Conservation (phyloP, 192 early-diverging fungal genomes). For the Backusella sp. region DNA sequence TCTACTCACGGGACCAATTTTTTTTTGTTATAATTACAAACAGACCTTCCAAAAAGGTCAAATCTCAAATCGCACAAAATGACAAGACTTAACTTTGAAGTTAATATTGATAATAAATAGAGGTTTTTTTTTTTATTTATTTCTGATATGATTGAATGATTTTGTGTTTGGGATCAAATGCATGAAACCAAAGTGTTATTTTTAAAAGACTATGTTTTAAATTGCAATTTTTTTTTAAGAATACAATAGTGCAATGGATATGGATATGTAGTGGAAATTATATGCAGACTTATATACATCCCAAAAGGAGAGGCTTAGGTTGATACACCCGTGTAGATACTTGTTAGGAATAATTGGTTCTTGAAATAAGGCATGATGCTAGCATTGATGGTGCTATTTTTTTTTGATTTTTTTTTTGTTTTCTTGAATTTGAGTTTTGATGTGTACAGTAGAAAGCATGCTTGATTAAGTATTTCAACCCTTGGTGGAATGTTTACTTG, state of each 20-base stretch:
- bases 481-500: slow-evolving; percentile 11
- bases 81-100: slow-evolving; percentile 1
- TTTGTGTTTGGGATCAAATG: not conserved
- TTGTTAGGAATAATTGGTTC: not conserved
- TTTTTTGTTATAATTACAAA: slow-evolving; percentile 10
- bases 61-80: not conserved
- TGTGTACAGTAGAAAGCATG: not conserved
- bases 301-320: not conserved
- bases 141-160: slow-evolving; percentile 1
- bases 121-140: not conserved
- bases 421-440: not conserved
- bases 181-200: not conserved
- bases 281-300: slow-evolving; percentile 8
- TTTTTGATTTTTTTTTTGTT: not conserved
- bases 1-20: not conserved
- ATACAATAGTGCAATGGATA: not conserved
- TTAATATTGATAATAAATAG: not conserved
- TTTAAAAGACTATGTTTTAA: not conserved
- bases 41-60: not conserved
- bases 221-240: not conserved
- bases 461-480: not conserved
- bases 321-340: not conserved
- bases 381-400: not conserved
- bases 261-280: not conserved
- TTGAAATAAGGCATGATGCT: slow-evolving; percentile 6